Percentiles rank a stretch among this genome's conserved stretches.
Conservation (phyloP, 2,329 filamentous ascomycete genomes). For the Cryphonectria radicalis region DNA sequence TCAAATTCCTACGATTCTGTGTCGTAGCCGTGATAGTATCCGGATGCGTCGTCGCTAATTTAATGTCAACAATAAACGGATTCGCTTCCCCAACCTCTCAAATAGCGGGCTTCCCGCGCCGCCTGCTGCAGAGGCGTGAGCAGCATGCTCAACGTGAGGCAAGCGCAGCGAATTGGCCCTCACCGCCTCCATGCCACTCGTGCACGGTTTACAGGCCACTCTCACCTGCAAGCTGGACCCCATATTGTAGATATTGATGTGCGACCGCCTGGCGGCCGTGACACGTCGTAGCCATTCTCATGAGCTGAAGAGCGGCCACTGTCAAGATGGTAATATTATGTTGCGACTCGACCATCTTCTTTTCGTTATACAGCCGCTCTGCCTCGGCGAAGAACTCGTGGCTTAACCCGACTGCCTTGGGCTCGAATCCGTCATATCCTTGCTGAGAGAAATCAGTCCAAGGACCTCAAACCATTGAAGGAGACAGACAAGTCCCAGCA, state of each 20-base stretch:
- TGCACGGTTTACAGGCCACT: slow-evolving; percentile 25
- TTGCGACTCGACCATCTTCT: slow-evolving; percentile 16
- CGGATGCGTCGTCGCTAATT: slow-evolving; percentile 15
- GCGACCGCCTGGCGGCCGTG: slow-evolving; percentile 22
- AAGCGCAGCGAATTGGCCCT: background rate
- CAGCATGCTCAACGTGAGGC: background rate
- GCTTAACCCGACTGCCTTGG: slow-evolving; percentile 18
- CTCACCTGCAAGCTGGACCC: slow-evolving; percentile 20
- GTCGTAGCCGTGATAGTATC: slow-evolving; percentile 11
- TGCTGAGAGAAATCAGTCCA: slow-evolving; percentile 20
- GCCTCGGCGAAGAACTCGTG: slow-evolving; percentile 25
- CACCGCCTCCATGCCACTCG: slow-evolving; percentile 5
- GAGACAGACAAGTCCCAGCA: background rate
- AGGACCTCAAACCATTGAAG: background rate
- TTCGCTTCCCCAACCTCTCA: background rate
- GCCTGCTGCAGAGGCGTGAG: background rate
- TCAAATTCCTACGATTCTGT: slow-evolving; percentile 10
- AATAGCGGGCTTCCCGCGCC: background rate
- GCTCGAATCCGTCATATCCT: slow-evolving; percentile 23
- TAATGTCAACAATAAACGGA: slow-evolving; percentile 25
- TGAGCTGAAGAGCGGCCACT: slow-evolving; percentile 25
- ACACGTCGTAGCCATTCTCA: slow-evolving; percentile 18
- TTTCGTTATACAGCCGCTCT: slow-evolving; percentile 17
- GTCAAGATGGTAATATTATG: slow-evolving; percentile 23
- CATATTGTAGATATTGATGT: slow-evolving; percentile 17